Evolutionary conservation across 1,284 basidiomycete species (phyloP), one percentile per base, ranked within the genome.

Genomic region (Naganishia liquefaciens): DNA sequence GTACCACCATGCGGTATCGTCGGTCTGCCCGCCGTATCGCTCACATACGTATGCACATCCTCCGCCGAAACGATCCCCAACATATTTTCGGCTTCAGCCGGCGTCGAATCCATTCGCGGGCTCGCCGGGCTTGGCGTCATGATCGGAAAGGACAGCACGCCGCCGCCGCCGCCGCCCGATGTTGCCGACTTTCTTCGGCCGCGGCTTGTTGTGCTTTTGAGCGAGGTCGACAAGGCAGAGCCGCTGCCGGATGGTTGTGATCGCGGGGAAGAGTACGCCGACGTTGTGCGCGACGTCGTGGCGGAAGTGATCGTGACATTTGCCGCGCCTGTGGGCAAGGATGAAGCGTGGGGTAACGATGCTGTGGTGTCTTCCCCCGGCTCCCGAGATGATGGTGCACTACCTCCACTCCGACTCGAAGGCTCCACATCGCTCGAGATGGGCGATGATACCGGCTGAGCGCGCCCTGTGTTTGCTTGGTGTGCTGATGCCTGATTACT

Each of bases 41-140:
- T 28, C 5, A 47, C n/a, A 39, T 47, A 44, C 10, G n/a, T 37
- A 19, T 30, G 28, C 19, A 23, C 28, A 7, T 23, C 43, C n/a
- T 5, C 6, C 21, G 11, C 33, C 4, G 51, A 53, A 33, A 25
- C 57, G 30, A 47, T 42, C 5, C 47, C 57, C 0, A 60, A 37
- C 33, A 60, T 60, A 39, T 60, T 33, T 49, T 60, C 57, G 23
- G 57, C 57, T 21, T 33, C 57, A 6, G 57, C 57, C 25, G 40
- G 37, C 3, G 57, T 60, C 17, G 37, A 50, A 28, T 60, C 57
- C 23, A 49, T 37, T 9, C 57, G 43, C 17, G 57, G 57, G n/a
- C 46, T 50, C 11, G 57, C 57, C 6, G 57, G 57, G 40, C 44
- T 49, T 2, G 57, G 49, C 23, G 57, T 50, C 57, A 60, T 60